phyloP scores from a whole-genome alignment of 2,329 filamentous ascomycete species.

The Macroventuria anomochaeta region DNA sequence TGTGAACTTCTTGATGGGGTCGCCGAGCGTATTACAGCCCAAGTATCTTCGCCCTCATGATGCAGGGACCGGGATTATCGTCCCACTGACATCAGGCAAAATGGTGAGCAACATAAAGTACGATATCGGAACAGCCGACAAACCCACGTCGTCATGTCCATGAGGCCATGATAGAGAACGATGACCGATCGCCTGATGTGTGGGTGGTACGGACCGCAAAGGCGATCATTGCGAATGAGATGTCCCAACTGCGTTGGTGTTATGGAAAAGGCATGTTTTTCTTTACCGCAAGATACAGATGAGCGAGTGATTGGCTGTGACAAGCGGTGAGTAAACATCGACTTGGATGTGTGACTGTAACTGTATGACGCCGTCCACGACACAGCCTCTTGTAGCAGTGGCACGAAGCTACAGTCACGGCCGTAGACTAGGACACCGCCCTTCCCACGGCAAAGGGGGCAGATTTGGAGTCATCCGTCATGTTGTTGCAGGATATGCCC shows the following conservation, averaged over 20 bases:
- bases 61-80: neutral
- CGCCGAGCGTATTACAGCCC: constrained; percentile 11
- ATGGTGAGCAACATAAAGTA: neutral
- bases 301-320: neutral
- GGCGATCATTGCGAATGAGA: neutral
- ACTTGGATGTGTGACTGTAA: neutral
- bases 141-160: constrained; percentile 16
- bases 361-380: neutral
- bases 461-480: neutral
- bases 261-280: neutral
- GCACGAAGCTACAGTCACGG: neutral
- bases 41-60: constrained; percentile 7
- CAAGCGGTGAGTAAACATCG: neutral
- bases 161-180: neutral
- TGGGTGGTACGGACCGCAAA: neutral
- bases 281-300: neutral
- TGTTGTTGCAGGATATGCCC: no score
- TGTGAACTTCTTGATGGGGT: constrained; percentile 3
- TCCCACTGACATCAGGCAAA: neutral
- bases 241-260: neutral
- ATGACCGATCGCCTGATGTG: constrained; percentile 12
- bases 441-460: neutral
- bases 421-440: constrained; percentile 1
- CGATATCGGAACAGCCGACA: constrained; percentile 11
- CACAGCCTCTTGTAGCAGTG: neutral